These are phyloP conservation scores for Xylaria hypoxylon DNA, from an alignment of 2,329 filamentous ascomycete genomes.

Conservation along the genomic window DNA sequence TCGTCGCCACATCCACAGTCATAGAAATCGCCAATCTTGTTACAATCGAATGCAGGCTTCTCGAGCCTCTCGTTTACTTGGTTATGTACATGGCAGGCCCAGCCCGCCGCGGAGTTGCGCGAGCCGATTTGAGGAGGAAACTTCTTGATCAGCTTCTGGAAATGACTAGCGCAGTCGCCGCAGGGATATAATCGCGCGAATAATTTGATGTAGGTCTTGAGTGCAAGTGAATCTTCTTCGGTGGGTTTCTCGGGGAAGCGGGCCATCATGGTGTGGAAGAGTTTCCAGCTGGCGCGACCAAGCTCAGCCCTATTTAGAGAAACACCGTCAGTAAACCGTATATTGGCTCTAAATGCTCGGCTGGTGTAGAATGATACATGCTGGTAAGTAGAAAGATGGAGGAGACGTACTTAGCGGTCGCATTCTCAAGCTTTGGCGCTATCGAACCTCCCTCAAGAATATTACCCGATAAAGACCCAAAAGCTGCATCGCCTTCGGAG, in stretches of 20 bases:
- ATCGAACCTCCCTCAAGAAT: slow-evolving; percentile 77
- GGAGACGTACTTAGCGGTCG: slow-evolving; percentile 75
- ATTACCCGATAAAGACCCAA: slow-evolving; percentile 58
- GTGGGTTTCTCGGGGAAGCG: slow-evolving; percentile 75
- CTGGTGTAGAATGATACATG: neutral
- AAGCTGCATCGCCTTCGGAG: slow-evolving; percentile 51
- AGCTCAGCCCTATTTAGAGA: slow-evolving; percentile 66
- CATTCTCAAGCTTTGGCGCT: slow-evolving; percentile 84
- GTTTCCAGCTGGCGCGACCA: slow-evolving; percentile 75
- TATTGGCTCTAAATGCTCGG: slow-evolving; percentile 12
- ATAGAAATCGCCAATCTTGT: slow-evolving; percentile 76
- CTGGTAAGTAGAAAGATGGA: neutral
- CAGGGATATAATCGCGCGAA: slow-evolving; percentile 78
- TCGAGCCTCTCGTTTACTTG: slow-evolving; percentile 72
- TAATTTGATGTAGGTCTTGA: slow-evolving; percentile 73
- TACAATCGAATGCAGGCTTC: slow-evolving; percentile 73
- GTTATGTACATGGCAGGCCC: slow-evolving; percentile 77
- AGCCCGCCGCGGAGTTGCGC: slow-evolving; percentile 72
- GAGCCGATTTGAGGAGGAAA: slow-evolving; percentile 74
- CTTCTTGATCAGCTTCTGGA: slow-evolving; percentile 69
- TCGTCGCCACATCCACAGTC: slow-evolving; percentile 78
- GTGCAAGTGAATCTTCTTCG: slow-evolving; percentile 69
- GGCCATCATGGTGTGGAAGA: slow-evolving; percentile 77
- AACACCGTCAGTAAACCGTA: slow-evolving; percentile 20
- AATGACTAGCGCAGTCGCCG: slow-evolving; percentile 76